A percentile compares a stretch with the other conserved stretches of the same genome.
Conservation (phyloP, 805 yeast species). For the Candida boidinii region DNA sequence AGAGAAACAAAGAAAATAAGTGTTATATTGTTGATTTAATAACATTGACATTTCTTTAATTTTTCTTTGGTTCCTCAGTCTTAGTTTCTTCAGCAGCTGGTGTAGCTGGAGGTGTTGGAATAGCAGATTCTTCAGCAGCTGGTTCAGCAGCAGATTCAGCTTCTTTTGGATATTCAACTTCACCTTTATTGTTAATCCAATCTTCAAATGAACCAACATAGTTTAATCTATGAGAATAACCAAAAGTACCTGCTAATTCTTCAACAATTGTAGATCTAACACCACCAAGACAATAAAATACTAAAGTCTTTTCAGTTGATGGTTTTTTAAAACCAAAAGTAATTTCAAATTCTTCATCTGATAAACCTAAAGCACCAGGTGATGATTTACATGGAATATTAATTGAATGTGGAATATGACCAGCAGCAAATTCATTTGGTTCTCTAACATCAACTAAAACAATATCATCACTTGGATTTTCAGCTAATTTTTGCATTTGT, state of each 20-base stretch:
- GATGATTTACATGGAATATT: constrained; percentile 85
- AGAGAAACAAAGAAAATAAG: background rate
- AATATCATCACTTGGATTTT: constrained; percentile 27
- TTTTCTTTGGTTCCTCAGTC: constrained; percentile 1
- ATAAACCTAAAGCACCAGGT: constrained; percentile 84
- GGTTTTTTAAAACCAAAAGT: constrained; percentile 83
- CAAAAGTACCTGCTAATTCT: constrained; percentile 84
- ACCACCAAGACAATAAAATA: constrained; percentile 91
- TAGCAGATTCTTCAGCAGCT: no score
- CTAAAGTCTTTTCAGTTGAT: constrained; percentile 52
- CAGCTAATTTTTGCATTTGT: constrained; percentile 32
- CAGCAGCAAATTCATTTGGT: constrained; percentile 65
- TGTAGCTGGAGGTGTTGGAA: constrained; percentile 6
- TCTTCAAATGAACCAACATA: constrained; percentile 84
- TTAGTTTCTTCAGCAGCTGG: constrained; percentile 4
- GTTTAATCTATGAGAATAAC: constrained; percentile 76
- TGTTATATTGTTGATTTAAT: background rate
- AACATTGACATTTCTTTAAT: background rate
- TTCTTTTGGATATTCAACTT: constrained; percentile 11
- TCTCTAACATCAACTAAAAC: constrained; percentile 87
- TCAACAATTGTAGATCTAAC: constrained; percentile 87
- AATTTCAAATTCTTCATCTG: constrained; percentile 71
- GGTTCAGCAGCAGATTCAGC: background rate
- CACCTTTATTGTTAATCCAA: constrained; percentile 50
- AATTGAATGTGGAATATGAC: constrained; percentile 76